phyloP scores from a whole-genome alignment of 208 protist genomes.

The Tetramitus jugosus region DNA sequence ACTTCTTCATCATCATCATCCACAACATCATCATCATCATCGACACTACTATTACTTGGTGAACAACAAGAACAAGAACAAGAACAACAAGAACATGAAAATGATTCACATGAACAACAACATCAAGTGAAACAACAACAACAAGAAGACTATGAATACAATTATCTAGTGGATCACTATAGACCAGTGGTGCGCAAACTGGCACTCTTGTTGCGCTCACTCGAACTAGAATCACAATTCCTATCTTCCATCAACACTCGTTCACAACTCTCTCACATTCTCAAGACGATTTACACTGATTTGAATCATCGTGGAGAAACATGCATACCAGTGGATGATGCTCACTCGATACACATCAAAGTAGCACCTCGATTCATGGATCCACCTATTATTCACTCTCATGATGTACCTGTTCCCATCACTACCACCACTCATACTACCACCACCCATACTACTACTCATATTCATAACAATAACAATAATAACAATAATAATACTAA shows the following conservation, averaged over 20 bases:
- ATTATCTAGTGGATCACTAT: too few species aligned
- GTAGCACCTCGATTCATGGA: background rate
- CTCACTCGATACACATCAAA: constrained; percentile 8
- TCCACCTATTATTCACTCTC: background rate
- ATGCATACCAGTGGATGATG: background rate
- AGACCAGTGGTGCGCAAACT: background rate
- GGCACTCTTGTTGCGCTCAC: background rate
- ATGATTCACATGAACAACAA: too few species aligned
- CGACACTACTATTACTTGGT: too few species aligned
- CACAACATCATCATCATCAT: too few species aligned
- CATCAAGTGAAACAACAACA: too few species aligned
- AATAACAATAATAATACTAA: too few species aligned
- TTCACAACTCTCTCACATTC: background rate
- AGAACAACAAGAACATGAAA: too few species aligned
- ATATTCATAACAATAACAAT: too few species aligned
- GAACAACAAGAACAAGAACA: too few species aligned
- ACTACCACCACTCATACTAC: background rate
- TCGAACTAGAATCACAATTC: background rate
- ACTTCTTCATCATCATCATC: too few species aligned
- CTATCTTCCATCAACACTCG: background rate
- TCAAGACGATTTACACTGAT: background rate
- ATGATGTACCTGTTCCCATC: constrained; percentile 1
- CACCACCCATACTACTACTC: too few species aligned
- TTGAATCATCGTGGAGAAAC: background rate
- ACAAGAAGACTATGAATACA: too few species aligned